Base-by-base conservation (phyloP, 2,329 filamentous ascomycete species). In the Aspergillus puulaauensis region DNA sequence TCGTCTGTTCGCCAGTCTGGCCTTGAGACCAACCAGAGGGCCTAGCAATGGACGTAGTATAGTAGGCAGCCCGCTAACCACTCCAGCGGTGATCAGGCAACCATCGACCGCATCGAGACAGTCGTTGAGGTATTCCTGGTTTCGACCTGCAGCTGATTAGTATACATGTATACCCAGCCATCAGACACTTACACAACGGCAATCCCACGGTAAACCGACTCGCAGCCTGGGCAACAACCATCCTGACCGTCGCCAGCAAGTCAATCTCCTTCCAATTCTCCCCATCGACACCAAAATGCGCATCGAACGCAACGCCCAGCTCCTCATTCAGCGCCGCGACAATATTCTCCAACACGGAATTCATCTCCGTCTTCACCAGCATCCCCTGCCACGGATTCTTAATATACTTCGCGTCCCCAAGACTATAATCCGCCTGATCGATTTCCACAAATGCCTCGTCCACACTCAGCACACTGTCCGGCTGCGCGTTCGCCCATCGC, bases 401-500 rank as follows among this genome's bases (percentile, higher is more conserved):
- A 11, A 73, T 66, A 12, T 73, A 70, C 27, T 68, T 66, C 0
- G 60, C 58, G 47, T 77, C 66, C 0, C 79, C 79, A 1, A 79
- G 64, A 2, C 70, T 73, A 59, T 76, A 75, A 14, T 65, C 21
- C 5, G 52, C 31, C 41, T 58, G 56, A 14, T 54, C 56, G 35
- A 58, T n/a, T 8, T 80, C 75, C 2, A 68, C 67, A 45, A 79
- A 75, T 1, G 78, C 76, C 9, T 74, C 62, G 4, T 39, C 48
- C 2, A 71, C 62, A 39, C 70, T 72, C 15, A 79, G 68, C 0
- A 73, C 64, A 6, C 64, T 61, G 1, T 80, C 77, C 0, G 75
- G 76, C 51, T 79, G 79, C 2, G 67, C 61, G 7, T 73, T 59
- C 2, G 74, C 61, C 77, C 78, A 80, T 35, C 71, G 68, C 68